Conservation (phyloP, 176 grass and related monocot species). For the Thalia dealbata region DNA sequence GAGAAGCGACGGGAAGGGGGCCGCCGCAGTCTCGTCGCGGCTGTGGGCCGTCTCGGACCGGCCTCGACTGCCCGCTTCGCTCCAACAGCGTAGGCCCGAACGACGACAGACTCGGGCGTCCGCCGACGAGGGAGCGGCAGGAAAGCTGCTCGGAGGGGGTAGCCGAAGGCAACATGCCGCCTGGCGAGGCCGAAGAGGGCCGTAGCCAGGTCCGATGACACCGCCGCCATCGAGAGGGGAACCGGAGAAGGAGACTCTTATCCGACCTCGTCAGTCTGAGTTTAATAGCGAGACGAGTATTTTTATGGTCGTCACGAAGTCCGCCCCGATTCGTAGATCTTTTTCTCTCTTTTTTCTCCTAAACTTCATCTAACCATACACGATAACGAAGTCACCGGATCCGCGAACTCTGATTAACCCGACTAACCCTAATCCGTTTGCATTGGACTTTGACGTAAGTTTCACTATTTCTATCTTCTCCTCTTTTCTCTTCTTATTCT, state of each 20-base stretch:
- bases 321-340: neutral
- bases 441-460: too few species aligned
- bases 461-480: too few species aligned
- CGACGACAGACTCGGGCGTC: constrained; percentile 11
- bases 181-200: constrained; percentile 28
- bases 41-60: neutral
- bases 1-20: constrained; percentile 21
- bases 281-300: neutral
- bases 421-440: neutral
- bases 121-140: constrained; percentile 20
- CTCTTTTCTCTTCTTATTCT: too few species aligned
- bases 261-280: neutral
- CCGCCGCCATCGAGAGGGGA: constrained; percentile 30
- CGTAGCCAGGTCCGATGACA: constrained; percentile 16
- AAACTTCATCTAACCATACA: neutral
- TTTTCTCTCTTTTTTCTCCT: neutral
- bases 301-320: constrained; percentile 2
- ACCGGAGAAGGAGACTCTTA: constrained; percentile 26
- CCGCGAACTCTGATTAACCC: neutral
- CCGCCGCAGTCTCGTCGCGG: neutral
- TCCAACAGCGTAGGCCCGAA: neutral
- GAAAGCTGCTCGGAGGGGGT: constrained; percentile 3
- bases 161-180: constrained; percentile 6
- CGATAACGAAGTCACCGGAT: neutral
- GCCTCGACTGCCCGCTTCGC: constrained; percentile 12